Evolutionary conservation across 73 alveolate genomes (phyloP), one percentile per base, ranked within the genome.

Genomic region (Paramecium sonneborni): DNA sequence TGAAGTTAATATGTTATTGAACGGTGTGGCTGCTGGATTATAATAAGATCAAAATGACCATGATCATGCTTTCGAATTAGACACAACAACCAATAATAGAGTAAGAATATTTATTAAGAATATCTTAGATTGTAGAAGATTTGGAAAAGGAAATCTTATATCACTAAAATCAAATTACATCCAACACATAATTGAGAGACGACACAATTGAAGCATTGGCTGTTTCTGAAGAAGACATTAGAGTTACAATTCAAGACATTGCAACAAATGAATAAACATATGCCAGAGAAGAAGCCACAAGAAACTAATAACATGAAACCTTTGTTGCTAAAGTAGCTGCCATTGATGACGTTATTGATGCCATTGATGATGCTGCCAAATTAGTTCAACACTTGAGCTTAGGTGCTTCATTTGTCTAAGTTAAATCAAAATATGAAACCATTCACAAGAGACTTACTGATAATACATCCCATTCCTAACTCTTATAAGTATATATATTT

Each of bases 281-380:
- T 46, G 90, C 90, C 28, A 79, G 90, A 79, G 90, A 79, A 44
- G 69, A 79, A 79, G 90, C 90, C 69, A 79, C 90, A 18, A 79
- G 90, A 79, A 24, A 79, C 44, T 39, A 39, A 39, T 79, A 79
- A 79, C 90, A 79, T 56, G 90, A 39, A 39, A 39, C 74, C 90
- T 79, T 39, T 39, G 90, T 79, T 79, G 35, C 90, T 24, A 79
- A 79, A 56, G 52, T 46, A 5, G 90, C 69, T 6, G 90, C 90
- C 30, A 79, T 79, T 24, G 90, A 79, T 23, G 94, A 88, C 10
- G 94, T 82, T 43, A 69, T 88, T 69, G 87, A 88, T n/a, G 90
- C 94, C 74, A 44, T 88, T 28, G 94, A 88, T 88, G 94, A 88
- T 15, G 94, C 94, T 43, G 21, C 94, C 55, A 88, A 58, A 39